Evolutionary conservation across 2,329 filamentous ascomycete species (phyloP), one percentile per base, ranked within the genome.

Genomic region (Hypomyces perniciosus): DNA sequence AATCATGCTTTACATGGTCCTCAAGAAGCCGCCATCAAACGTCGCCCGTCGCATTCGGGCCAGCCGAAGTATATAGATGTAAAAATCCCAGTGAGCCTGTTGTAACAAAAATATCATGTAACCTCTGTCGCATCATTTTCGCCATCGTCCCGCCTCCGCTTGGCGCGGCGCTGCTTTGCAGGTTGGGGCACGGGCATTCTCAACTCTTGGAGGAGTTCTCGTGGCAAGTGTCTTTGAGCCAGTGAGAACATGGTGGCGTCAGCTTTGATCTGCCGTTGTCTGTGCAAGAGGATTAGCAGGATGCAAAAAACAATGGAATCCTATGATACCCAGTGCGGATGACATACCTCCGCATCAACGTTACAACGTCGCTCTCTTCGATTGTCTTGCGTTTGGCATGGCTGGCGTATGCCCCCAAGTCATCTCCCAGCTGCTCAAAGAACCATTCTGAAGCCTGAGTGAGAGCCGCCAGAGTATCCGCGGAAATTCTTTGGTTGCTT

Each of bases 1-100:
- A 9, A 81, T 99, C 64, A 99, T 99, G 93, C 76, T 99, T 64
- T 96, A 86, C 80, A 91, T 97, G 88, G 84, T 99, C 35, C 74
- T 96, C 54, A 90, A 88, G 68, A 96, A 92, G 70, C 90, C 90
- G 10, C 78, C 89, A 8, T 83, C 85, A 28, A 83, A 88, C 60
- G 75, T 88, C 44, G 71, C 85, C 48, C 82, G 85, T 55, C 83
- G 89, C 56, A 83, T 96, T 53, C 82, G 87, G 51, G 82, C 88
- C 68, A 90, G 85, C 65, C 85, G 81, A 63, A 80, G 85, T 54
- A 90, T 88, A 86, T 89, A 78, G 35, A 35, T 35, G 12, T 35
- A 12, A 35, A 12, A 35, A 35, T 12, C 12, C 27, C 28, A 44
- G 28, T 8, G 29, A 27, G 29, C 29, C 20, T 33, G 26, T 6